A percentile compares a stretch with the other conserved stretches of the same genome.
These are phyloP conservation scores for Gossypium stocksii DNA, from an alignment of 345 rosid species.

Conservation along the genomic window DNA sequence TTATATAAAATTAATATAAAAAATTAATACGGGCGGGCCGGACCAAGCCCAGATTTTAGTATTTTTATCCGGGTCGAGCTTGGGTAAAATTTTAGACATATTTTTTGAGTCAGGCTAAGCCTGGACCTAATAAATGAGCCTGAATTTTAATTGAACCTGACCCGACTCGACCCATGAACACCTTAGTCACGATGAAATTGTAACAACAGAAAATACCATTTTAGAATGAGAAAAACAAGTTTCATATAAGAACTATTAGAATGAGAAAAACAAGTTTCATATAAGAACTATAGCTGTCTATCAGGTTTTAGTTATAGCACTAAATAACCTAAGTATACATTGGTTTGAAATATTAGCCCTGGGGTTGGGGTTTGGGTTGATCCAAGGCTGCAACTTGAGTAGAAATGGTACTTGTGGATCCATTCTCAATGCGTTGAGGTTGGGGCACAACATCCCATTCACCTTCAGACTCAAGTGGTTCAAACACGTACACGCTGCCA, in stretches of 20 bases:
- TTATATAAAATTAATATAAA: no score
- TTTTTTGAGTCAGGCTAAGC: no score
- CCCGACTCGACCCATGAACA: no score
- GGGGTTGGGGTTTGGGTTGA: slow-evolving; percentile 34
- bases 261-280: slow-evolving; percentile 1
- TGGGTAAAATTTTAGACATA: no score
- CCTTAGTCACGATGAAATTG: background rate
- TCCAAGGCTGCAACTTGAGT: slow-evolving; percentile 36
- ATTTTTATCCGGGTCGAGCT: no score
- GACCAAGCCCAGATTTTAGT: no score
- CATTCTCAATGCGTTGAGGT: slow-evolving; percentile 41
- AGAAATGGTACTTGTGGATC: slow-evolving; percentile 34
- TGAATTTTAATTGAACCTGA: no score
- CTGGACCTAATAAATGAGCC: no score
- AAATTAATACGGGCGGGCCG: no score
- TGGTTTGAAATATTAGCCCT: slow-evolving; percentile 26
- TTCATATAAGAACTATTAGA: background rate
- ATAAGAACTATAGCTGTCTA: background rate
- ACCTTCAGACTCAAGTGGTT: slow-evolving; percentile 54
- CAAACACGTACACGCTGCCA: slow-evolving; percentile 51
- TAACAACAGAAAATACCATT: background rate
- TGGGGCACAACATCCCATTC: slow-evolving; percentile 47
- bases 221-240: background rate
- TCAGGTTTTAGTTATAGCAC: background rate
- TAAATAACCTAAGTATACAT: background rate